phyloP scores from a whole-genome alignment of 306 rosid species.

The Quercus aquifolioides region DNA sequence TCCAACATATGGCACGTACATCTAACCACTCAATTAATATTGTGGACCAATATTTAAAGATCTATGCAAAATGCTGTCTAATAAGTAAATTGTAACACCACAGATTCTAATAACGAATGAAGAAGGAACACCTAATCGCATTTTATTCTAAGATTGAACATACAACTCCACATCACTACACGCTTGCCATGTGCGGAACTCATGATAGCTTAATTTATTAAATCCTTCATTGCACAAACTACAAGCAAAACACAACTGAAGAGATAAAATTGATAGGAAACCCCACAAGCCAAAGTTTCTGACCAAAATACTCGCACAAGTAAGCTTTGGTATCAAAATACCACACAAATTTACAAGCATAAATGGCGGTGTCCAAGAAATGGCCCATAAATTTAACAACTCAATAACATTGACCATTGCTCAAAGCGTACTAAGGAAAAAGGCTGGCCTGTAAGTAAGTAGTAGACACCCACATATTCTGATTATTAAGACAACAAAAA shows the following conservation, averaged over 20 bases:
- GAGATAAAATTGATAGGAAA: not conserved
- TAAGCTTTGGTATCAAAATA: not conserved
- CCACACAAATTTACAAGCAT: not conserved
- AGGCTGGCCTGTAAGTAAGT: not conserved
- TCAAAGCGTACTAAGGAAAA: slow-evolving; percentile 8
- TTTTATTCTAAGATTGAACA: slow-evolving; percentile 14
- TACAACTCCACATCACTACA: slow-evolving; percentile 9
- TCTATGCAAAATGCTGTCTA: slow-evolving; percentile 10
- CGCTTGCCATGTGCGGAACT: not conserved
- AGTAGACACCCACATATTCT: not conserved
- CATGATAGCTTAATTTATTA: not conserved
- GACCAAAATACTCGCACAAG: not conserved
- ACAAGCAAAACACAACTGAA: not conserved
- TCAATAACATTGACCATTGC: not conserved
- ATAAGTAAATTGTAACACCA: not conserved
- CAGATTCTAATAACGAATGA: not conserved
- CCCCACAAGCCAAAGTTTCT: not conserved
- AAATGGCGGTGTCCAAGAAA: not conserved
- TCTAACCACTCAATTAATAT: not conserved
- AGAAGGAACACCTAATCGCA: not conserved
- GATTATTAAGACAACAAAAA: not conserved
- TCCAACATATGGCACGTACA: not conserved
- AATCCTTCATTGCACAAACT: not conserved
- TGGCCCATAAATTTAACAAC: not conserved
- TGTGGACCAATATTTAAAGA: slow-evolving; percentile 11